phyloP scores from a whole-genome alignment of 768 basidiomycete genomes.

The Trametes coccinea region DNA sequence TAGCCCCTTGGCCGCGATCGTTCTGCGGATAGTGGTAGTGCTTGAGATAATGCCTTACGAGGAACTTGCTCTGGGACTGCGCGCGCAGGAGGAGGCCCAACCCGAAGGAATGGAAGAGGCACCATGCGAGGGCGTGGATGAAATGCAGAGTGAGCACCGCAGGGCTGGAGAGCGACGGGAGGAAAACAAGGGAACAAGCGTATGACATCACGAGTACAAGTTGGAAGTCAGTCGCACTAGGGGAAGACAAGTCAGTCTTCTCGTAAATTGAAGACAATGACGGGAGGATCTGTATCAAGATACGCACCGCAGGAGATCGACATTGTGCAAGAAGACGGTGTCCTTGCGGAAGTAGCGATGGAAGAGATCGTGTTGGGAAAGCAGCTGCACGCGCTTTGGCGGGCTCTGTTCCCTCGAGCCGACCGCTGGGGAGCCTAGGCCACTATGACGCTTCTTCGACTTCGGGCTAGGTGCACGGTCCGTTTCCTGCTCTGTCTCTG shows the following conservation, averaged over 20 bases:
- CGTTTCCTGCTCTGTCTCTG: slow-evolving; percentile 50
- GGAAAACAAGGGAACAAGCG: slow-evolving; percentile 53
- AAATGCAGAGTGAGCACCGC: slow-evolving; percentile 69
- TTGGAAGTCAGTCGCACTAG: slow-evolving; percentile 83
- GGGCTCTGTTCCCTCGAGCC: slow-evolving; percentile 3
- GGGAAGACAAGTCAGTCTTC: slow-evolving; percentile 25
- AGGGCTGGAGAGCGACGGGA: slow-evolving; percentile 57
- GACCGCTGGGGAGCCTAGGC: slow-evolving; percentile 7
- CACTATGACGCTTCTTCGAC: slow-evolving; percentile 16
- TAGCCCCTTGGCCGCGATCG: slow-evolving; percentile 71
- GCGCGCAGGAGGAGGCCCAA: slow-evolving; percentile 81
- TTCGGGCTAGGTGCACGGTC: slow-evolving; percentile 14
- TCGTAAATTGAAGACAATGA: background rate
- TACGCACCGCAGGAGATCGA: slow-evolving; percentile 82
- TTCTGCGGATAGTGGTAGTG: slow-evolving; percentile 85
- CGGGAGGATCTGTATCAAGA: background rate
- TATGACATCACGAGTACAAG: slow-evolving; percentile 77
- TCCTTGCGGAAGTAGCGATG: slow-evolving; percentile 92
- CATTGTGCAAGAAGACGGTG: slow-evolving; percentile 72
- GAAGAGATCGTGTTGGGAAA: slow-evolving; percentile 85
- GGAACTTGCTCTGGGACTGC: slow-evolving; percentile 83
- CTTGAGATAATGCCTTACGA: slow-evolving; percentile 93
- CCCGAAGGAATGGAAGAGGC: slow-evolving; percentile 83
- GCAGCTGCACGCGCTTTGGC: slow-evolving; percentile 10
- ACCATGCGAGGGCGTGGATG: slow-evolving; percentile 82